Evolutionary conservation across 768 basidiomycete species (phyloP).

Genomic region (Coprinopsis marcescibilis): DNA sequence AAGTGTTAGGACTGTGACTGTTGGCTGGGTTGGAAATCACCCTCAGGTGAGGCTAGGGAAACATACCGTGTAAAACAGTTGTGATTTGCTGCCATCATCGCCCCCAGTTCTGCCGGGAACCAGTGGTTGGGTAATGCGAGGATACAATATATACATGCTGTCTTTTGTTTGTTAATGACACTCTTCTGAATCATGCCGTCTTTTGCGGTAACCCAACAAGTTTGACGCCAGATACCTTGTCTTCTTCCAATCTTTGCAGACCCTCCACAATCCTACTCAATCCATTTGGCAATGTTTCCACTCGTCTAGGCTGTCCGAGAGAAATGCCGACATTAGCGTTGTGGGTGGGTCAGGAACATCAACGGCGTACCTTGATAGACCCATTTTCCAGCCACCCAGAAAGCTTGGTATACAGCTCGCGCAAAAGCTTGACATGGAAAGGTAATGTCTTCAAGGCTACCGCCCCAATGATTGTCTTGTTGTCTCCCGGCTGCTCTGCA

Average conservation of each 20-base stretch:
- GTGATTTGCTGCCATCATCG: no score
- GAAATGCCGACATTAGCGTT: background rate
- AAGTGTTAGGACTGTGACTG: no score
- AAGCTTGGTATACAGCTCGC: conserved; percentile 20
- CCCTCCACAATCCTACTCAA: conserved; percentile 40
- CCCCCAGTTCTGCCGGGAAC: no score
- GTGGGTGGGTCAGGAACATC: no score
- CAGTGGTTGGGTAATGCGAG: no score
- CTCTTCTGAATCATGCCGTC: no score
- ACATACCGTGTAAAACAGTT: no score
- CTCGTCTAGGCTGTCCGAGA: conserved; percentile 35
- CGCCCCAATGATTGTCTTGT: conserved; percentile 13
- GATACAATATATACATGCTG: no score
- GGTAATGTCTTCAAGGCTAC: conserved; percentile 19
- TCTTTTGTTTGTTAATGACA: no score
- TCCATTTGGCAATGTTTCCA: conserved; percentile 38
- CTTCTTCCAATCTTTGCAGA: conserved; percentile 33
- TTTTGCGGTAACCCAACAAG: conserved; percentile 29
- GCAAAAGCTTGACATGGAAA: conserved; percentile 15
- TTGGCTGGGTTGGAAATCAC: no score
- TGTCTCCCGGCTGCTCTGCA: conserved; percentile 14
- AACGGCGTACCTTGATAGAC: conserved; percentile 29
- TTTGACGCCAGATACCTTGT: conserved; percentile 37
- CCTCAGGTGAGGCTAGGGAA: no score
- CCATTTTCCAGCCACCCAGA: conserved; percentile 26